Percentiles rank a stretch among this genome's conserved stretches.
Conservation (phyloP, 345 rosid genomes). For the Corchorus olitorius region DNA sequence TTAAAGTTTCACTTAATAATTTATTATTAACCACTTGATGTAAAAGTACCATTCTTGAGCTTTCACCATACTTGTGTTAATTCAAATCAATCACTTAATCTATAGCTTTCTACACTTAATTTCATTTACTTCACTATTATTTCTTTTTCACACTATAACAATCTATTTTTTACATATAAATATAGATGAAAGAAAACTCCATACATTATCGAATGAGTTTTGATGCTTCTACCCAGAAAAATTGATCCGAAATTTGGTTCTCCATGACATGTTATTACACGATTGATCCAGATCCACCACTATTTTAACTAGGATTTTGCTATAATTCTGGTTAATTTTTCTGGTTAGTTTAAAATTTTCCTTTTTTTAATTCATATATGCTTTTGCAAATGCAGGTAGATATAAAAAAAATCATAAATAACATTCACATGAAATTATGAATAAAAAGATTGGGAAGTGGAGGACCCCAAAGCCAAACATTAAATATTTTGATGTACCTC, state of each 20-base stretch:
- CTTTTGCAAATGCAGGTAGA: not conserved
- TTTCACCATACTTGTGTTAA: not conserved
- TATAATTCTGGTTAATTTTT: no score
- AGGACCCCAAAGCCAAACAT: conserved; percentile 12
- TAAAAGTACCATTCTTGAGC: not conserved
- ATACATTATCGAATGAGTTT: no score
- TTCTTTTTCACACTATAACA: not conserved
- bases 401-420: no score
- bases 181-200: no score
- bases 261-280: no score
- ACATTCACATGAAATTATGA: not conserved
- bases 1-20: not conserved
- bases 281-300: no score
- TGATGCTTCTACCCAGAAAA: no score
- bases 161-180: no score
- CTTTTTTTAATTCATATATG: no score
- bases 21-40: conserved; percentile 1
- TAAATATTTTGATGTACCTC: not conserved
- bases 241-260: no score
- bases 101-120: not conserved
- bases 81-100: not conserved
- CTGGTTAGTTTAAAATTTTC: no score
- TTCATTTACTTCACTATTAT: not conserved
- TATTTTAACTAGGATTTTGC: no score
- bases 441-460: conserved; percentile 8